Percentiles rank a stretch among this genome's conserved stretches.
phyloP scores from a whole-genome alignment of 441 rosid genomes.

The Euphorbia celastroides region DNA sequence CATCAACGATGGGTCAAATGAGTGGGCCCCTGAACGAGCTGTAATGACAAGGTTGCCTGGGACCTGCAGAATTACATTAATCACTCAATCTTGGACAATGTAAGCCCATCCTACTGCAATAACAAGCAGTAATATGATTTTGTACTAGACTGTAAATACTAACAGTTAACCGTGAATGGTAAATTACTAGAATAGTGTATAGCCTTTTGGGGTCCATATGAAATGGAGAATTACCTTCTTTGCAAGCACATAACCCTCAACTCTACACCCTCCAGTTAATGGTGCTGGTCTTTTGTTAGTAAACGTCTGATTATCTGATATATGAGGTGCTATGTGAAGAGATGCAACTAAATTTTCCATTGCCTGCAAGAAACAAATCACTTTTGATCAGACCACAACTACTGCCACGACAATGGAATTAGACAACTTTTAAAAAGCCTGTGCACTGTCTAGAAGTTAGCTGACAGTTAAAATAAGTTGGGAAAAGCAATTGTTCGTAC shows the following conservation, averaged over 20 bases:
- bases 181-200: neutral
- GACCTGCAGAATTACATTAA: constrained; percentile 48
- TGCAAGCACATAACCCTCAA: constrained; percentile 94
- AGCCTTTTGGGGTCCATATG: neutral
- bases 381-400: constrained; percentile 12
- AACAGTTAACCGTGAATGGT: neutral
- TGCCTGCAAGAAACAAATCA: constrained; percentile 47
- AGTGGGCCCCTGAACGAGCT: constrained; percentile 88
- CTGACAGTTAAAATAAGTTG: neutral
- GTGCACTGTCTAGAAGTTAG: neutral
- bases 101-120: neutral
- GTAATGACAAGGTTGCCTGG: constrained; percentile 89
- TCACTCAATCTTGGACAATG: neutral
- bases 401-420: neutral
- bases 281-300: constrained; percentile 80
- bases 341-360: constrained; percentile 69
- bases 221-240: constrained; percentile 64
- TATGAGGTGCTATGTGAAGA: constrained; percentile 53
- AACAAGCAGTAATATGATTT: too few species aligned
- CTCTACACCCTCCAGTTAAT: constrained; percentile 87
- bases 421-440: neutral
- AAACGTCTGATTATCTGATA: constrained; percentile 33
- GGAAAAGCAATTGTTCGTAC: constrained; percentile 27
- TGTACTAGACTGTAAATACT: too few species aligned
- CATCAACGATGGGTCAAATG: constrained; percentile 86